Evolutionary conservation across 2,329 filamentous ascomycete species (phyloP).

Genomic region (Zymoseptoria crescenta): DNA sequence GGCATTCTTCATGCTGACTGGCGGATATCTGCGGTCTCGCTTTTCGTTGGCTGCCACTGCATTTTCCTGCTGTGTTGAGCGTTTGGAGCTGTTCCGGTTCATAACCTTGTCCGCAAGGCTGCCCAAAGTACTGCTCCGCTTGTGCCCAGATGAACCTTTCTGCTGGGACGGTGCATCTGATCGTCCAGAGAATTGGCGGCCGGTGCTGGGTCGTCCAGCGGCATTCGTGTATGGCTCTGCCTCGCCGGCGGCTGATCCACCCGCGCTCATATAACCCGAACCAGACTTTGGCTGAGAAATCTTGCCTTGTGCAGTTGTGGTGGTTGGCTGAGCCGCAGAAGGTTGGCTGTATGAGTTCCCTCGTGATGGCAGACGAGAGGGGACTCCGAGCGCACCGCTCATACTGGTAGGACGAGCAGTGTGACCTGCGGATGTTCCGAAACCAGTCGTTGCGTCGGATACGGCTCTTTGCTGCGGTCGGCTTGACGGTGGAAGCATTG

Average conservation of each 20-base stretch:
- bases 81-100: constrained; percentile 51
- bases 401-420: constrained; percentile 61
- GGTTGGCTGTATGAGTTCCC: constrained; percentile 79
- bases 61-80: constrained; percentile 29
- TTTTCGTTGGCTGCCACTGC: constrained; percentile 46
- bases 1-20: constrained; percentile 78
- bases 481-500: constrained; percentile 29
- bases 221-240: constrained; percentile 29
- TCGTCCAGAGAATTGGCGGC: constrained; percentile 34
- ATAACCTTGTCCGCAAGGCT: constrained; percentile 73
- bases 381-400: constrained; percentile 62
- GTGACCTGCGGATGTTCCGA: constrained; percentile 27
- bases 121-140: constrained; percentile 53
- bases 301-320: constrained; percentile 80
- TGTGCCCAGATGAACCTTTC: constrained; percentile 57
- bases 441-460: constrained; percentile 39
- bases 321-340: constrained; percentile 74
- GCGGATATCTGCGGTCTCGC: constrained; percentile 69
- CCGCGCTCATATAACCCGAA: constrained; percentile 63
- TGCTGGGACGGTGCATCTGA: constrained; percentile 50
- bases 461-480: constrained; percentile 43
- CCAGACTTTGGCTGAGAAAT: constrained; percentile 68
- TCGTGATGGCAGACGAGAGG: constrained; percentile 59
- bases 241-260: constrained; percentile 51
- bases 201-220: constrained; percentile 38